These are phyloP conservation scores for Nitzschia inconspicua DNA, from an alignment of 108 stramenopile genomes.

Conservation along the genomic window DNA sequence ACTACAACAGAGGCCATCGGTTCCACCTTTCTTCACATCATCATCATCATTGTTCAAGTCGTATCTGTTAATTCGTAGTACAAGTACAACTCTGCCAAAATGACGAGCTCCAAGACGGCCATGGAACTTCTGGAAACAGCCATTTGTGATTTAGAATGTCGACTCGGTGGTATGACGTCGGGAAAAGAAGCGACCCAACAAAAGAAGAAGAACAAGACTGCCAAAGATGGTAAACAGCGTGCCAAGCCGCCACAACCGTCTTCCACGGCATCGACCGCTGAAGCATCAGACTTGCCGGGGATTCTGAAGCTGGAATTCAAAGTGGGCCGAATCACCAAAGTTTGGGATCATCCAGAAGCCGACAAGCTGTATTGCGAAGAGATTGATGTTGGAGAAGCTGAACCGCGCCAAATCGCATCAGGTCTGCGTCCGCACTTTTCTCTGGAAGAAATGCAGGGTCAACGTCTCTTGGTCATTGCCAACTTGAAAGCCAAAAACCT, in stretches of 20 bases:
- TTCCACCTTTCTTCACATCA: too few relatives aligned
- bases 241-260: slow-evolving; percentile 13
- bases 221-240: slow-evolving; percentile 19
- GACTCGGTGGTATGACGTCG: slow-evolving; percentile 47
- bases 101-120: too few relatives aligned
- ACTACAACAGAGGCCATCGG: too few relatives aligned
- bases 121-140: slow-evolving; percentile 69
- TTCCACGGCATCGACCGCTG: slow-evolving; percentile 26
- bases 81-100: too few relatives aligned
- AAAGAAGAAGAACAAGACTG: slow-evolving; percentile 28
- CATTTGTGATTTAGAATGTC: slow-evolving; percentile 76
- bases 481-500: slow-evolving; percentile 98
- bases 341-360: slow-evolving; percentile 95
- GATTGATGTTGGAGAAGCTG: slow-evolving; percentile 95
- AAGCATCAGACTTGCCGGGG: too few relatives aligned
- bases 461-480: slow-evolving; percentile 89
- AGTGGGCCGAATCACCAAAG: slow-evolving; percentile 86
- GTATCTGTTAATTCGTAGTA: too few relatives aligned
- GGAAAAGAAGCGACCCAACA: slow-evolving; percentile 29
- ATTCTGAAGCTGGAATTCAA: slow-evolving; percentile 90
- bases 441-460: slow-evolving; percentile 87
- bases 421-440: slow-evolving; percentile 88
- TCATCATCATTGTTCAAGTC: too few relatives aligned
- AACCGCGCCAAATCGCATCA: slow-evolving; percentile 70
- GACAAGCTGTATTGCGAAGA: slow-evolving; percentile 98